Conservation (phyloP, 2,329 filamentous ascomycete species). For the Incumbomyces lentus region DNA sequence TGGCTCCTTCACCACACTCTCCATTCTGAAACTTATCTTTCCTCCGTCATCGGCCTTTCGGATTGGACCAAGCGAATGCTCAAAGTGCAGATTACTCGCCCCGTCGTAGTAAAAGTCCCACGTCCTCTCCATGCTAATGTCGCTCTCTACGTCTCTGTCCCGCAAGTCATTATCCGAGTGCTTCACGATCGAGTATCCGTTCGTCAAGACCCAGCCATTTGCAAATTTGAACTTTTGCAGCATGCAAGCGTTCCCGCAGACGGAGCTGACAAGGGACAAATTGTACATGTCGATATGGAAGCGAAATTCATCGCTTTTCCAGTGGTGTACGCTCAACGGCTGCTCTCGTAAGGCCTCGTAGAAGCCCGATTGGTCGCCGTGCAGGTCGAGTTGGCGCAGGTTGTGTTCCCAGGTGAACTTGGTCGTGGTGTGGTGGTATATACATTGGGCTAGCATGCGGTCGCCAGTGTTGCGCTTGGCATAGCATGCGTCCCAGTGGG, state of each 20-base stretch:
- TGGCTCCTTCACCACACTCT: constrained; percentile 34
- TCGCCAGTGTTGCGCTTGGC: constrained; percentile 41
- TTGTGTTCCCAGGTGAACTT: constrained; percentile 46
- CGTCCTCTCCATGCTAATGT: constrained; percentile 42
- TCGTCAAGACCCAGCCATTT: constrained; percentile 42
- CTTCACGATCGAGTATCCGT: constrained; percentile 48
- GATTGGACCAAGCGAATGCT: constrained; percentile 46
- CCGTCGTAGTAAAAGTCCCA: constrained; percentile 37
- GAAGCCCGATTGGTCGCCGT: constrained; percentile 46
- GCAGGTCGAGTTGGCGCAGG: constrained; percentile 49
- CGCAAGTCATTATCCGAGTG: constrained; percentile 31
- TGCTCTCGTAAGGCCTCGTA: constrained; percentile 45
- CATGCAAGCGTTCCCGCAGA: constrained; percentile 49
- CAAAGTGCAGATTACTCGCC: constrained; percentile 35
- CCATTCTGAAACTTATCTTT: constrained; percentile 45
- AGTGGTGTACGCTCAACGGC: constrained; percentile 52
- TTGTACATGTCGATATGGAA: constrained; percentile 35
- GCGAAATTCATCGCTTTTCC: constrained; percentile 48
- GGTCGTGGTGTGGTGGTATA: constrained; percentile 45
- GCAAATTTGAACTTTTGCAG: constrained; percentile 45
- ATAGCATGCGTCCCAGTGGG: constrained; percentile 41
- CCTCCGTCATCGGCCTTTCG: constrained; percentile 29
- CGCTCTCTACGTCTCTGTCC: constrained; percentile 29
- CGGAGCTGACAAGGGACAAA: constrained; percentile 38
- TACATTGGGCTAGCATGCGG: constrained; percentile 47